Evolutionary conservation across 164 flowering plant species (phyloP), one percentile per base, ranked within the genome.

Genomic region (Vitis labrusca): DNA sequence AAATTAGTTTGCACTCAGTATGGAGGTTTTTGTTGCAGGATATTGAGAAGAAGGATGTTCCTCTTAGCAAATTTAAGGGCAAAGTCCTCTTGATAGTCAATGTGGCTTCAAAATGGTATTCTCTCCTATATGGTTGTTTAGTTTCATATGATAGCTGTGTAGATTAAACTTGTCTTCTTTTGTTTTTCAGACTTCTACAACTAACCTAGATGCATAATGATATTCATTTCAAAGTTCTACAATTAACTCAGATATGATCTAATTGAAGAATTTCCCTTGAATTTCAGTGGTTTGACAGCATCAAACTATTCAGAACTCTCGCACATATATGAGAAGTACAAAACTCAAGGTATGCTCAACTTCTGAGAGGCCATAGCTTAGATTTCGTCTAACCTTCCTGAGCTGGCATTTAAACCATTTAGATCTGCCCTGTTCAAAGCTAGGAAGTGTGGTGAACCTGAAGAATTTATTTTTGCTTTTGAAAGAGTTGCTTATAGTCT

Each of bases 61-160:
- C 96, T 74, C 86, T 94, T 3, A 76, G 85, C 80, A 91, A 88
- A 74, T 94, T 89, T 77, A 92, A 94, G 82, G 94, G 97, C 55
- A 91, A 88, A 78, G 89, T 79, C 75, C 89, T 90, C 8, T 78
- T 94, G 85, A 81, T 94, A 68, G 97, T 92, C 51, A 94, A 94
- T 77, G 98, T 94, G 71, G 98, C 98, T 71, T 94, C 94, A 56
- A 83, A 63, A 89, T 94, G 98, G 98, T 90, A 84, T 64, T 68
- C 19, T 61, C 50, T 62, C 57, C 15, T 23, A 29, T 71, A 23
- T 30, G n/a, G 66, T 14, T 49, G 32, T 64, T 10, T 17, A 19
- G 50, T 49, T 61, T 37, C 15, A 17, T 3, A 32, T 37, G 29
- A 4, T 55, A 54, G 52, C 44, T 55, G 50, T 51, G 55, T 8